A percentile compares a stretch with the other conserved stretches of the same genome.
Conservation (phyloP, 176 grass and related monocot genomes). For the Aegilops speltoides region DNA sequence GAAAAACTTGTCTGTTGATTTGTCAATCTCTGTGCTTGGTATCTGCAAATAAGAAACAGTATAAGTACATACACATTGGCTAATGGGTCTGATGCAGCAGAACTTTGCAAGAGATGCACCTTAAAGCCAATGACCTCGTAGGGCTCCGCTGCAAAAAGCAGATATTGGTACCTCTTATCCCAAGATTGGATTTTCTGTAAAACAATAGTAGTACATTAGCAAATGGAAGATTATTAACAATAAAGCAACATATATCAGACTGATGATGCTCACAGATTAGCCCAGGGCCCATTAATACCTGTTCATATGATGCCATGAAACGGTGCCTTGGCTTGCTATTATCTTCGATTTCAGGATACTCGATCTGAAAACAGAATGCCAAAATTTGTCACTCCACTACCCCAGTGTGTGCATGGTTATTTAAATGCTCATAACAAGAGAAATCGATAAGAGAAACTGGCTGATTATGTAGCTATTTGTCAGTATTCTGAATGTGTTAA, state of each 20-base stretch:
- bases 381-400: background rate
- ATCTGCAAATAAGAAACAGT: slow-evolving; percentile 43
- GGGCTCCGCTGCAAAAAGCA: slow-evolving; percentile 91
- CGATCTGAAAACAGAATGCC: slow-evolving; percentile 52
- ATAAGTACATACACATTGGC: background rate
- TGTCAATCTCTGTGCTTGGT: slow-evolving; percentile 94
- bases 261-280: slow-evolving; percentile 7
- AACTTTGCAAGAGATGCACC: slow-evolving; percentile 33
- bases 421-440: background rate
- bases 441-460: background rate
- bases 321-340: slow-evolving; percentile 85
- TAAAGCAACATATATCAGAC: background rate
- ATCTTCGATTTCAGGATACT: slow-evolving; percentile 97
- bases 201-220: slow-evolving; percentile 16
- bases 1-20: slow-evolving; percentile 84
- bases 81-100: slow-evolving; percentile 17
- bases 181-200: slow-evolving; percentile 82
- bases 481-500: background rate
- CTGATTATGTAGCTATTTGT: background rate
- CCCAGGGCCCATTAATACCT: slow-evolving; percentile 49
- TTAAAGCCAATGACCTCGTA: slow-evolving; percentile 90
- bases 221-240: background rate
- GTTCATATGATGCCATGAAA: slow-evolving; percentile 98
- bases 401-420: background rate
- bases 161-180: slow-evolving; percentile 90